Evolutionary conservation across 2,329 filamentous ascomycete genomes (phyloP), one percentile per base, ranked within the genome.

Genomic region (Aspergillus puulaauensis): DNA sequence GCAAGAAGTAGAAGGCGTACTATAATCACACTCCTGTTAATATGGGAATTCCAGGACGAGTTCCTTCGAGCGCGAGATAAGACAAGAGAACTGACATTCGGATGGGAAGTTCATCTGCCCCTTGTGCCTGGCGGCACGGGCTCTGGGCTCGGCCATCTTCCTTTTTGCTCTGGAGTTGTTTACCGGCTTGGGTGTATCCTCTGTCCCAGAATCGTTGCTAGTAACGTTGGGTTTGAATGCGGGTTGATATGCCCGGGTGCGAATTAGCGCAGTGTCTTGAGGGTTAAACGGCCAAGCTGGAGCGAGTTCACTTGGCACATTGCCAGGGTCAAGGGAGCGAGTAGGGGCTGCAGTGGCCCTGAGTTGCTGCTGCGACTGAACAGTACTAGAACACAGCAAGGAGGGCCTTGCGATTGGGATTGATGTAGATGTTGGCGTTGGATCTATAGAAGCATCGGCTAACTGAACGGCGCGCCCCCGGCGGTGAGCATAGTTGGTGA

Each of bases 51-150:
- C 5, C 7, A 37, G 14, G 14, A 24, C 24, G 15, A 45, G 37
- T 15, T 24, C 4, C 9, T 9, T 8, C 6, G 12, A 23, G n/a
- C 12, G 17, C n/a, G 11, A 33, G 19, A n/a, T 7, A 15, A 27
- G 19, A 12, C 14, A 11, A 14, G 41, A 31, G 2, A 56, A 51
- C 85, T 63, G 79, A 90, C 90, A 79, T 74, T 93, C 90, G 71
- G 83, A 84, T 57, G 74, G 65, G 75, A 95, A 93, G 74, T 91
- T 93, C 82, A 92, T 89, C 75, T 91, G 90, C 63, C 88, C 88
- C 75, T 91, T 88, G 79, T 92, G 90, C 70, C 90, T 89, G 71
- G 88, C 88, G 69, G 88, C 86, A 68, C 90, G 85, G 59, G 89
- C 90, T 70, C 90, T 83, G 62, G 89, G 89, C 78, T 93, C 90